phyloP scores from a whole-genome alignment of 139 green algal species.

The Picochlorum sp. region DNA sequence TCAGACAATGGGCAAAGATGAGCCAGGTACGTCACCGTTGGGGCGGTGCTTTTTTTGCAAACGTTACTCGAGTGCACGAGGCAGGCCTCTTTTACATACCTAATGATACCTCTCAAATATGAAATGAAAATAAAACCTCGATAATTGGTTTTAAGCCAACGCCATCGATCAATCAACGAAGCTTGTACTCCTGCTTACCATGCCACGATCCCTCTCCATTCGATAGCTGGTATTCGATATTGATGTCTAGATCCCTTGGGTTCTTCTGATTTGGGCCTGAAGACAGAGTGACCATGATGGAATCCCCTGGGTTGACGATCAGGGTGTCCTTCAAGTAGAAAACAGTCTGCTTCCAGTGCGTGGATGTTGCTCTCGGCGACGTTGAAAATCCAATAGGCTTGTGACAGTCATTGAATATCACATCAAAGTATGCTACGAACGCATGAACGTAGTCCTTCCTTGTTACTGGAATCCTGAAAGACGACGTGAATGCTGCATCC shows the following conservation, averaged over 20 bases:
- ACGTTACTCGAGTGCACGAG: too few relatives aligned
- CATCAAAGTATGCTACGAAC: conserved; percentile 86
- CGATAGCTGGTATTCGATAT: conserved; percentile 60
- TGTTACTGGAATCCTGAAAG: conserved; percentile 52
- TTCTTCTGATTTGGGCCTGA: conserved; percentile 75
- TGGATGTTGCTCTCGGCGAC: conserved; percentile 26
- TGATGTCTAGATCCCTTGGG: conserved; percentile 81
- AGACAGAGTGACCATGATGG: conserved; percentile 31
- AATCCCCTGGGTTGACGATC: conserved; percentile 43
- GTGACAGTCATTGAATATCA: conserved; percentile 73
- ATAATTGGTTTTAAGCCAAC: not conserved
- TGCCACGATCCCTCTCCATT: conserved; percentile 45
- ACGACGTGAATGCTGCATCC: conserved; percentile 55
- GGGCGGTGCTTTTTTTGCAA: too few relatives aligned
- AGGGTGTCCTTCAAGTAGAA: conserved; percentile 87
- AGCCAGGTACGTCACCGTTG: too few relatives aligned
- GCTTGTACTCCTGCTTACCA: conserved; percentile 58
- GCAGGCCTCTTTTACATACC: too few relatives aligned
- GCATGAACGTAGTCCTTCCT: conserved; percentile 89
- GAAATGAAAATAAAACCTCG: too few relatives aligned
- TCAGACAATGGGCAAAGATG: too few relatives aligned
- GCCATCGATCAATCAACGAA: conserved; percentile 31
- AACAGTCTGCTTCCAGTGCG: conserved; percentile 90
- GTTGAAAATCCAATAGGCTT: conserved; percentile 67
- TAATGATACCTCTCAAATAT: too few relatives aligned